Percentiles rank a stretch among this genome's conserved stretches.
phyloP scores from a whole-genome alignment of 352 stramenopile genomes.

The Phytophthora fragariae region DNA sequence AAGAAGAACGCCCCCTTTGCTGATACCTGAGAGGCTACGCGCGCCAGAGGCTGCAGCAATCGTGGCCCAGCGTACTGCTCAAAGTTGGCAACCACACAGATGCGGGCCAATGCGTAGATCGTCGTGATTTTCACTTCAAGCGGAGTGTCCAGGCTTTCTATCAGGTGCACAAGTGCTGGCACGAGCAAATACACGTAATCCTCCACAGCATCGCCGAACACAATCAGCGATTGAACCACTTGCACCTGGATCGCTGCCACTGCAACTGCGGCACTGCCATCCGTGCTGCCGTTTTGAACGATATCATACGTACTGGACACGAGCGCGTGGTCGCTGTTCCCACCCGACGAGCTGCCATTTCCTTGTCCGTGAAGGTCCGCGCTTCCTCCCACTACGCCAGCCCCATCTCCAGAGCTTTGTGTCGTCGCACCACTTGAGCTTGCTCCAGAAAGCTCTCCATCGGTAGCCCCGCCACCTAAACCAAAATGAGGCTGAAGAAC shows the following conservation, averaged over 20 bases:
- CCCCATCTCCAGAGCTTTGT: conserved; percentile 25
- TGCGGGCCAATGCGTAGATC: conserved; percentile 72
- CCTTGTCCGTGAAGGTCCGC: conserved; percentile 28
- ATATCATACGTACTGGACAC: conserved; percentile 41
- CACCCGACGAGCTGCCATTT: conserved; percentile 12
- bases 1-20: conserved; percentile 76
- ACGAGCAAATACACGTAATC: conserved; percentile 96
- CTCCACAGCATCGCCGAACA: conserved; percentile 92
- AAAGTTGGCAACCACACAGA: conserved; percentile 76
- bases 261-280: conserved; percentile 22
- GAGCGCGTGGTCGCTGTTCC: conserved; percentile 22
- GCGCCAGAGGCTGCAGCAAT: conserved; percentile 72
- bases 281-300: conserved; percentile 33
- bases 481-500: conserved; percentile 86
- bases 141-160: conserved; percentile 91
- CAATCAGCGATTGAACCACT: conserved; percentile 90
- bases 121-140: conserved; percentile 81
- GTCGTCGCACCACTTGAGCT: conserved; percentile 24
- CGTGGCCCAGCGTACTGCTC: conserved; percentile 83
- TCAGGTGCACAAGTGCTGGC: conserved; percentile 93
- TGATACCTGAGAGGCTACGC: conserved; percentile 78
- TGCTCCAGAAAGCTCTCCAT: conserved; percentile 37
- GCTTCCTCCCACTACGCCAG: conserved; percentile 18
- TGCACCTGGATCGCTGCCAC: conserved; percentile 73
- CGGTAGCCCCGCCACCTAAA: conserved; percentile 65